These are phyloP conservation scores for Pyricularia sp. DNA, from an alignment of 2,329 filamentous ascomycete genomes.

Conservation along the genomic window DNA sequence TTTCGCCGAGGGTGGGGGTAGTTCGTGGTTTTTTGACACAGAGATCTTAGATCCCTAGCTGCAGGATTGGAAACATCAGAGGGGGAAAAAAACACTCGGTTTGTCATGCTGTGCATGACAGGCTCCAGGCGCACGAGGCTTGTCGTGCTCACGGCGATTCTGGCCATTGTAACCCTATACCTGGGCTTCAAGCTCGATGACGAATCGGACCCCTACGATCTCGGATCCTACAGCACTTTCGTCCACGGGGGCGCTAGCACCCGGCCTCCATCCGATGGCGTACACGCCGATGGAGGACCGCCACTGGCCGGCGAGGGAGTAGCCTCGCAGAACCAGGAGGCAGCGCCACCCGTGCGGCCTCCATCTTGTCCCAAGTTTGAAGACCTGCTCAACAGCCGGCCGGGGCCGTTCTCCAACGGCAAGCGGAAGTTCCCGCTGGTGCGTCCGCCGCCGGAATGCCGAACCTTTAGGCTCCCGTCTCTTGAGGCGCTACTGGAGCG, in stretches of 20 bases:
- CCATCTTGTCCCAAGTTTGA: constrained; percentile 15
- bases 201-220: background rate
- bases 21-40: background rate
- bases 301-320: background rate
- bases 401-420: constrained; percentile 19
- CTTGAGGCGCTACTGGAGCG: constrained; percentile 56
- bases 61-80: background rate
- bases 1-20: background rate
- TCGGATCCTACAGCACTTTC: too few species aligned
- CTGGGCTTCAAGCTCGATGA: background rate
- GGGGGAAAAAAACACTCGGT: background rate
- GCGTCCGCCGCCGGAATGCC: constrained; percentile 56
- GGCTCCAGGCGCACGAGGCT: background rate
- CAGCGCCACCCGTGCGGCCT: background rate
- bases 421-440: constrained; percentile 20
- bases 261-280: background rate
- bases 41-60: background rate
- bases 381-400: constrained; percentile 13
- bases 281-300: background rate
- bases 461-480: constrained; percentile 59
- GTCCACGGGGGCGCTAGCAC: background rate
- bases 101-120: background rate
- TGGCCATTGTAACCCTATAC: background rate
- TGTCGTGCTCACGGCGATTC: background rate
- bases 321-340: background rate